Evolutionary conservation across 1,284 basidiomycete genomes (phyloP).

Genomic region (Ganoderma meredithae): DNA sequence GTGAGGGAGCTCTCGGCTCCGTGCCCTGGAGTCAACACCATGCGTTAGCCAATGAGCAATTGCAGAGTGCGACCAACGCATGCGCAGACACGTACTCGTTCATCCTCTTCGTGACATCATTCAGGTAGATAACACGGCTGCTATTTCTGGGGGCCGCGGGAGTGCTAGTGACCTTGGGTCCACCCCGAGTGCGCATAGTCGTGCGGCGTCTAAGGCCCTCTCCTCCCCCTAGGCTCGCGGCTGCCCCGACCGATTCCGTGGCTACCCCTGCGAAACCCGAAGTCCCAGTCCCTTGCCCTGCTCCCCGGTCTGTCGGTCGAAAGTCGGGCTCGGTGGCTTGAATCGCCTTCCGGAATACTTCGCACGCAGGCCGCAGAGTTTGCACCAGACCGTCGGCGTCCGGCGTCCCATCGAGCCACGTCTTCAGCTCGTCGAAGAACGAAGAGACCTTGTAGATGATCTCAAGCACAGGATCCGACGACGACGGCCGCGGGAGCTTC

Average conservation of each 20-base stretch:
- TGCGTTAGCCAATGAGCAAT: neutral
- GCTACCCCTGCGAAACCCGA: neutral
- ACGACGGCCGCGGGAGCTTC: constrained; percentile 58
- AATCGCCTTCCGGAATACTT: constrained; percentile 55
- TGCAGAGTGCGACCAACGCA: neutral
- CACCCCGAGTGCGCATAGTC: neutral
- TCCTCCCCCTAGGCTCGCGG: neutral
- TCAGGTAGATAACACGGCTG: constrained; percentile 53
- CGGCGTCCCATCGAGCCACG: constrained; percentile 60
- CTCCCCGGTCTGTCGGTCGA: constrained; percentile 39
- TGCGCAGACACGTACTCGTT: constrained; percentile 47
- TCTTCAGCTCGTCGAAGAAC: constrained; percentile 54
- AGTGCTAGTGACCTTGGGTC: neutral
- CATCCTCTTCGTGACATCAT: constrained; percentile 60
- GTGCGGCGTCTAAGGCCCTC: neutral
- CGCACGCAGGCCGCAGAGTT: constrained; percentile 56
- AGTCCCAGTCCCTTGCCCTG: neutral
- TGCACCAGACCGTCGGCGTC: constrained; percentile 60
- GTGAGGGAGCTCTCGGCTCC: constrained; percentile 74
- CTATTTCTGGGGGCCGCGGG: constrained; percentile 19
- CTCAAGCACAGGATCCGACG: constrained; percentile 61
- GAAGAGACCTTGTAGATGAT: constrained; percentile 54
- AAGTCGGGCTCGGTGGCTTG: constrained; percentile 60
- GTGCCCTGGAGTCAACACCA: constrained; percentile 55
- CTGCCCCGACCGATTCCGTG: neutral